Evolutionary conservation across 495 filamentous ascomycete genomes (phyloP), one percentile per base, ranked within the genome.

Genomic region (Poronia punctata): DNA sequence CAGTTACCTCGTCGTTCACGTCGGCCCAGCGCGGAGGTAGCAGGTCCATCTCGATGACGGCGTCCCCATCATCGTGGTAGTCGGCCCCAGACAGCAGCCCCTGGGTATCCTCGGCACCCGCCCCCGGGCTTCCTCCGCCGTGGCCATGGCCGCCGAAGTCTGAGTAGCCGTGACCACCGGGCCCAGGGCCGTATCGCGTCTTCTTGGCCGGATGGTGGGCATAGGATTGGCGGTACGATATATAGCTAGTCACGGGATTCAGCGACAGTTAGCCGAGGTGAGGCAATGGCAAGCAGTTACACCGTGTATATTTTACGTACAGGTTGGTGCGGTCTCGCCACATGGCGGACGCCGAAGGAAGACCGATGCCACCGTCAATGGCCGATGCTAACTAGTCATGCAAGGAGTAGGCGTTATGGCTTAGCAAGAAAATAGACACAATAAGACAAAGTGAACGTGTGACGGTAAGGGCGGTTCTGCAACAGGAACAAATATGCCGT

Each of bases 261-360:
- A n/a, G n/a, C 24, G 24, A n/a, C 7, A 7, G 24, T 27, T n/a
- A 27, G 24, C 24, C n/a, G n/a, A 7, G 24, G 24, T 27, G 24
- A 7, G 7, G 24, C 7, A 27, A n/a, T 7, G 24, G 7, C 24
- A 27, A 27, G 24, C n/a, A 27, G n/a, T n/a, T n/a, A n/a, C n/a
- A n/a, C n/a, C n/a, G n/a, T n/a, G n/a, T n/a, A n/a, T n/a, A 27
- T 41, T 34, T 16, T 9, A 54, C 75, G 45, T 76, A 95, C 90
- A 98, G 83, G 60, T 97, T 98, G 35, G 93, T 98, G 67, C 92
- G 80, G 75, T 98, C 92, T 70, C 92, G 87, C 85, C 86, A 95
- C 84, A 94, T 90, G 54, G 71, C 79, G 76, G 70, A 69, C 67
- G 64, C 67, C 48, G 56, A 54, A 40, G 43, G n/a, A 46, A 21